A percentile compares a stretch with the other conserved stretches of the same genome.
These are phyloP conservation scores for Globisporangium splendens DNA, from an alignment of 352 stramenopile genomes.

Conservation along the genomic window DNA sequence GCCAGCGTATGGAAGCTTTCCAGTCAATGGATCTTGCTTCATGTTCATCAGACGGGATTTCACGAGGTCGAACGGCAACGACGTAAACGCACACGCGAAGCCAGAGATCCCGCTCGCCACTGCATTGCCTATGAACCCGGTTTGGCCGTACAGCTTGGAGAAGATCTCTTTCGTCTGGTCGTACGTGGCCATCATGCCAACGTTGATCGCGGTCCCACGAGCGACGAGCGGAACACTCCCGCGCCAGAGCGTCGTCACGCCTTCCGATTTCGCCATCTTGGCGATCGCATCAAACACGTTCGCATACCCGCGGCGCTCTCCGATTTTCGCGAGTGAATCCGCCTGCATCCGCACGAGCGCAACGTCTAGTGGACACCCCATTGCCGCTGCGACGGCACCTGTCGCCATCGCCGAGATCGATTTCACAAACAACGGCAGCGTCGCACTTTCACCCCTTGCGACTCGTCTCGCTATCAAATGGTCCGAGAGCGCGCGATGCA, in stretches of 20 bases:
- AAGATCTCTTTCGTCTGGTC: slow-evolving; percentile 96
- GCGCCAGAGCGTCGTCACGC: slow-evolving; percentile 87
- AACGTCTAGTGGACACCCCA: slow-evolving; percentile 98
- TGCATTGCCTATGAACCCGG: slow-evolving; percentile 86
- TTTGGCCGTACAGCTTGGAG: slow-evolving; percentile 43
- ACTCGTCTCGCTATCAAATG: slow-evolving; percentile 64
- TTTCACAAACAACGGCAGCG: slow-evolving; percentile 67
- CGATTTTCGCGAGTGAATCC: slow-evolving; percentile 89
- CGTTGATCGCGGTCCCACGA: slow-evolving; percentile 97
- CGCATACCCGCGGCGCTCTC: slow-evolving; percentile 95
- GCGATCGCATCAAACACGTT: slow-evolving; percentile 97
- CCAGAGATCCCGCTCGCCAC: slow-evolving; percentile 92
- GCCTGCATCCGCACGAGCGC: slow-evolving; percentile 97
- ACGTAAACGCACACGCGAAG: slow-evolving; percentile 97
- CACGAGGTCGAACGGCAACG: slow-evolving; percentile 98
- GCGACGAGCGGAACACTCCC: slow-evolving; percentile 91
- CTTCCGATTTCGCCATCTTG: slow-evolving; percentile 85
- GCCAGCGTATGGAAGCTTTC: slow-evolving; percentile 92
- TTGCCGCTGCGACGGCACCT: slow-evolving; percentile 89
- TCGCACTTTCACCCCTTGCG: slow-evolving; percentile 57
- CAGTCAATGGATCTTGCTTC: slow-evolving; percentile 87
- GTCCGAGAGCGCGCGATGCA: slow-evolving; percentile 78
- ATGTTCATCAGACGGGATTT: slow-evolving; percentile 98
- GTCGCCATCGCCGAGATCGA: slow-evolving; percentile 66
- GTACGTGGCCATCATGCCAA: slow-evolving; percentile 99